Percentiles rank a stretch among this genome's conserved stretches.
Conservation (phyloP, 2,329 filamentous ascomycete genomes). For the Verticillium longisporum region DNA sequence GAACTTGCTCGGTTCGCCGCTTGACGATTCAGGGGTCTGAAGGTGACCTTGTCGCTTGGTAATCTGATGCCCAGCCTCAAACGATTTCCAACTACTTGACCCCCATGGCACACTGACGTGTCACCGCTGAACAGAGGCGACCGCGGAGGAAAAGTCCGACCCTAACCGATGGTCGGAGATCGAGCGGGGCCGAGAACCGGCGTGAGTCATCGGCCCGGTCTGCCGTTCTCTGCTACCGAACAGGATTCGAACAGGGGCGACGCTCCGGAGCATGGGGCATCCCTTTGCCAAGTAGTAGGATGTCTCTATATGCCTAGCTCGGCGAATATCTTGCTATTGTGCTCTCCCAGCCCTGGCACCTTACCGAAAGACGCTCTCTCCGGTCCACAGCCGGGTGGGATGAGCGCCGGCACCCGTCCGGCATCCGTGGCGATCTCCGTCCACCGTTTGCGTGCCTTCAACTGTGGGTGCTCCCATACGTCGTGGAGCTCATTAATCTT, state of each 20-base stretch:
- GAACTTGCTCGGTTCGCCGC: no score
- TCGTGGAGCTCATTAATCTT: slow-evolving; percentile 48
- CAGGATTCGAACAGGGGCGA: neutral
- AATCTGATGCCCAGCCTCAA: neutral
- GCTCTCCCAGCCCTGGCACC: slow-evolving; percentile 6
- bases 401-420: slow-evolving; percentile 38
- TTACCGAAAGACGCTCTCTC: neutral
- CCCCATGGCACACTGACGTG: no score
- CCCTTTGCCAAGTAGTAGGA: neutral
- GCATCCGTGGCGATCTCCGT: slow-evolving; percentile 38
- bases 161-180: neutral
- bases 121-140: no score
- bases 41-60: no score
- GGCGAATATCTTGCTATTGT: slow-evolving; percentile 5
- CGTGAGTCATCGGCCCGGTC: neutral
- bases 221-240: neutral
- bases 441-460: slow-evolving; percentile 43
- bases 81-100: no score
- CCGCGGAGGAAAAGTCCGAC: neutral
- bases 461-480: slow-evolving; percentile 47
- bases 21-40: no score
- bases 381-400: slow-evolving; percentile 32
- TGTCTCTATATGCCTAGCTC: slow-evolving; percentile 1
- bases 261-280: neutral
- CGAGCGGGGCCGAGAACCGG: neutral